These are phyloP conservation scores for Chlorella ohadii DNA, from an alignment of 139 green algal species.

Conservation along the genomic window DNA sequence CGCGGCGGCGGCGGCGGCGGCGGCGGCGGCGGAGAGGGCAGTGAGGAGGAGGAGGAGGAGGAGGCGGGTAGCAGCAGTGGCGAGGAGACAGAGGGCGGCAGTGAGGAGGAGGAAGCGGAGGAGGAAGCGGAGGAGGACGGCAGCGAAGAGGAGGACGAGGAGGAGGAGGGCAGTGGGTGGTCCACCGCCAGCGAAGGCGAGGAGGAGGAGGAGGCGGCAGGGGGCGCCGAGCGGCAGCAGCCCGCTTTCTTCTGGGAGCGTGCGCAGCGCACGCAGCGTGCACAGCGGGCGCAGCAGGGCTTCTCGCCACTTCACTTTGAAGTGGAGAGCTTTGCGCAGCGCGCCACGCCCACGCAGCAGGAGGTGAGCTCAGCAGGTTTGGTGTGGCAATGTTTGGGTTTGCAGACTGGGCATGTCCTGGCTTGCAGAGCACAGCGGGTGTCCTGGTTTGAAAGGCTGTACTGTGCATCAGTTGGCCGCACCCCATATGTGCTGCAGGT, in stretches of 20 bases:
- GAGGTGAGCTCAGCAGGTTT: background rate
- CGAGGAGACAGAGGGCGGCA: background rate
- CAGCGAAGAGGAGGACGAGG: background rate
- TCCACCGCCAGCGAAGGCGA: background rate
- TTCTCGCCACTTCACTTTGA: conserved; percentile 60
- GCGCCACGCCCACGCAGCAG: conserved; percentile 40
- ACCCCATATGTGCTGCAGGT: too few relatives aligned
- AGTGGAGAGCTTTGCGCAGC: conserved; percentile 58
- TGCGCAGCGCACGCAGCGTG: background rate
- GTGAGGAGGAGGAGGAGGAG: background rate
- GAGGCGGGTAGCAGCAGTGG: background rate
- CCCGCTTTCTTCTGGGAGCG: too few relatives aligned
- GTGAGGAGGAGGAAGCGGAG: background rate
- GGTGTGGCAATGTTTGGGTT: too few relatives aligned
- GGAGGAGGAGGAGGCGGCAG: background rate
- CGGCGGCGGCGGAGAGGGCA: background rate
- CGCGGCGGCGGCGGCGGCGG: background rate
- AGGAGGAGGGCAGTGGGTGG: background rate
- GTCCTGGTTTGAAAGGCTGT: too few relatives aligned
- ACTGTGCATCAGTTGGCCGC: too few relatives aligned
- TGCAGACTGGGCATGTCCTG: too few relatives aligned
- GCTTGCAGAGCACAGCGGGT: too few relatives aligned
- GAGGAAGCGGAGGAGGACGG: background rate
- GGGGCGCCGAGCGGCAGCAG: background rate
- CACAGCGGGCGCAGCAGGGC: background rate